Evolutionary conservation across 192 early-diverging fungal genomes (phyloP), one percentile per base, ranked within the genome.

Genomic region (Thamnidium elegans): DNA sequence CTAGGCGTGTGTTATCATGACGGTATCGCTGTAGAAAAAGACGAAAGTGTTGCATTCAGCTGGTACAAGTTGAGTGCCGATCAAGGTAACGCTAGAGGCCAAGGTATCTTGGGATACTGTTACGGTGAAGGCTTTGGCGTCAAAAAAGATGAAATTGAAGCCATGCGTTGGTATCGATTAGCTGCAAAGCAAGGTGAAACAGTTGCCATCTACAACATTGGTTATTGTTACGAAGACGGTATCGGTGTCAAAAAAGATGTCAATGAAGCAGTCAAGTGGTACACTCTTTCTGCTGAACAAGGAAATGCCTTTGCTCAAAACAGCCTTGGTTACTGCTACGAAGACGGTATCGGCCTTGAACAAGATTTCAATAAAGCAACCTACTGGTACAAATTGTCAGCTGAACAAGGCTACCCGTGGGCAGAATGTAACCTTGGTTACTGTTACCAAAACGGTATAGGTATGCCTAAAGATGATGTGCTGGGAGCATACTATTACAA

Each of bases 81-180:
- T 7, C 80, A 90, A 43, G 84, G 81, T 0, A 72, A 89, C 52
- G 70, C 84, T 1, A 59, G 77, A 20, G 80, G 78, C 14, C 81
- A 71, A 80, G 81, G 76, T 34, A 81, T 90, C 47, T 74, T 94
- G 32, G 93, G 92, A 8, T 93, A 87, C 69, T 94, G 93, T 67
- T 94, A 90, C 62, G 90, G 90, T 39, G 90, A 93, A 68, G 92
- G 90, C 5, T 86, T 91, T 58, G 91, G 91, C 3, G 86, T 93
- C 1, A 68, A 68, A 14, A 84, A 82, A 55, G 71, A 84, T 48
- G 71, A 73, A 3, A 68, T 66, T 20, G 70, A 82, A 51, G 84
- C 81, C 17, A 75, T 81, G 21, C 71, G 70, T 39, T 84, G 82
- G 82, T 81, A 81, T 43, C 65, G 69, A 45, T 70, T 68, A 20